A percentile compares a stretch with the other conserved stretches of the same genome.
These are phyloP conservation scores for Nemophila menziesii DNA, from an alignment of 257 asterid genomes.

Conservation along the genomic window DNA sequence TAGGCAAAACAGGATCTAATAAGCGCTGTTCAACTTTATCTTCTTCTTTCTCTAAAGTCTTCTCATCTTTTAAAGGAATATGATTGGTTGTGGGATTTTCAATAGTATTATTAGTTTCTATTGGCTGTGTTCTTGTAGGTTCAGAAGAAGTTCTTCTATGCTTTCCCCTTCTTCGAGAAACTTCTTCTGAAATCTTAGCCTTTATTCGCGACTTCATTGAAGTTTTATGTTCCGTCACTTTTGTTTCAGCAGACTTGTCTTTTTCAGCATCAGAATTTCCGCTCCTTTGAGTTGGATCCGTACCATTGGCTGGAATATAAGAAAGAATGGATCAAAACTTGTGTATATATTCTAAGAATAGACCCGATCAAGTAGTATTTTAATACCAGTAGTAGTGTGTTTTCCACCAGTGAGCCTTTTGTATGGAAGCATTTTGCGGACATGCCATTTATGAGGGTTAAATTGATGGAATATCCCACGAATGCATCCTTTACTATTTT, in stretches of 20 bases:
- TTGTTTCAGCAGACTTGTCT: constrained; percentile 14
- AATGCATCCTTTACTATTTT: constrained; percentile 43
- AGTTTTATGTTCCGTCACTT: constrained; percentile 29
- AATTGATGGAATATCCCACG: constrained; percentile 54
- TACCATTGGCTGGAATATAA: constrained; percentile 11
- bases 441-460: constrained; percentile 37
- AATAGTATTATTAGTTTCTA: constrained; percentile 12
- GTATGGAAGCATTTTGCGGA: constrained; percentile 43
- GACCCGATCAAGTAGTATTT: neutral
- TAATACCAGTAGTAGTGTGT: constrained; percentile 20
- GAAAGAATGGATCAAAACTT: neutral
- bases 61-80: neutral
- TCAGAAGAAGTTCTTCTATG: constrained; percentile 56
- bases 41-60: neutral
- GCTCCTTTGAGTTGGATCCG: constrained; percentile 12
- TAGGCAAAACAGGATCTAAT: constrained; percentile 15
- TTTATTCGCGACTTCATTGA: constrained; percentile 59
- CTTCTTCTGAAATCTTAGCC: constrained; percentile 50
- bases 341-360: neutral
- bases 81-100: constrained; percentile 10
- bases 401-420: constrained; percentile 21
- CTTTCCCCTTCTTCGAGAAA: constrained; percentile 30
- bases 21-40: constrained; percentile 12
- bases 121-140: constrained; percentile 22
- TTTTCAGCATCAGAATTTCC: constrained; percentile 1